phyloP scores from a whole-genome alignment of 2,329 filamentous ascomycete species.

The Ceratocystis papillata region DNA sequence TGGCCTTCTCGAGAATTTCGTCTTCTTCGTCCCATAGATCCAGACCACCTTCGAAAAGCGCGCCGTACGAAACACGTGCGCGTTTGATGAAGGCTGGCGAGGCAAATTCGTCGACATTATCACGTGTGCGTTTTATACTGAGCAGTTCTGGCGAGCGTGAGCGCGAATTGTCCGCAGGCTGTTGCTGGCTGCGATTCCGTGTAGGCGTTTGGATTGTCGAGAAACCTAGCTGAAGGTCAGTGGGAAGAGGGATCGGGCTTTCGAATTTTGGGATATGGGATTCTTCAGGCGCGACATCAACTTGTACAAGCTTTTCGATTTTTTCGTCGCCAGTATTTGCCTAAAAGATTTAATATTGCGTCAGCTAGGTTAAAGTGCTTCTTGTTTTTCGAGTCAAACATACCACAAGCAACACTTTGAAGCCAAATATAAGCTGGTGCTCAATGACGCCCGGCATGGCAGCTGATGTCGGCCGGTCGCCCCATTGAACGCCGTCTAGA shows the following conservation, averaged over 20 bases:
- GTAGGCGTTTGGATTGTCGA: slow-evolving; percentile 25
- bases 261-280: slow-evolving; percentile 26
- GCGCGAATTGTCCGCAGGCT: slow-evolving; percentile 3
- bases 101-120: slow-evolving; percentile 46
- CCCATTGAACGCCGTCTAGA: slow-evolving; percentile 59
- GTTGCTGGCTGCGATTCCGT: slow-evolving; percentile 24
- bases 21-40: slow-evolving; percentile 60
- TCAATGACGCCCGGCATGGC: slow-evolving; percentile 44
- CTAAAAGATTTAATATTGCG: not conserved
- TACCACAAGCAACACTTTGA: slow-evolving; percentile 41
- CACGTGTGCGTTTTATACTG: slow-evolving; percentile 26
- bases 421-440: slow-evolving; percentile 48
- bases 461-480: slow-evolving; percentile 40
- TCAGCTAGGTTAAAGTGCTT: not conserved
- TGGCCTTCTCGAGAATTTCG: slow-evolving; percentile 32
- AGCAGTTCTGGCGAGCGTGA: slow-evolving; percentile 1
- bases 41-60: slow-evolving; percentile 51
- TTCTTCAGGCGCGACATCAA: slow-evolving; percentile 35
- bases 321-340: slow-evolving; percentile 19
- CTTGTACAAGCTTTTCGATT: slow-evolving; percentile 38
- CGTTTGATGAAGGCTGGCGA: slow-evolving; percentile 75
- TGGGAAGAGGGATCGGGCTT: slow-evolving; percentile 21
- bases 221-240: slow-evolving; percentile 18
- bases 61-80: slow-evolving; percentile 56
- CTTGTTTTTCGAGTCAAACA: slow-evolving; percentile 6